phyloP scores from a whole-genome alignment of 1,139 yeast species.

The Blastobotrys elegans region DNA sequence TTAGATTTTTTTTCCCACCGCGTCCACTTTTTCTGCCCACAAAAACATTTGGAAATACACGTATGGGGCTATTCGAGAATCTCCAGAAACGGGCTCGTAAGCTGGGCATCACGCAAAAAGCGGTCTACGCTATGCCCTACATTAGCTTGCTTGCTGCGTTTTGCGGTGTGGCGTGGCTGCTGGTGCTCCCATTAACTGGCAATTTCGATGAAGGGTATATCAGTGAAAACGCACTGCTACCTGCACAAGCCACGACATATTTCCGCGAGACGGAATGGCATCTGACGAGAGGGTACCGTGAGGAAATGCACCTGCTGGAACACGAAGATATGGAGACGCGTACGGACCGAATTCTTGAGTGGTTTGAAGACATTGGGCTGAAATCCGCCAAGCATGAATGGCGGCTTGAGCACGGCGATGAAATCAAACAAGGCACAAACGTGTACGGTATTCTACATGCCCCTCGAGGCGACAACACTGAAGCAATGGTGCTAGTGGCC shows the following conservation, averaged over 20 bases:
- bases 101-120: constrained; percentile 29
- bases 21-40: neutral
- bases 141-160: constrained; percentile 58
- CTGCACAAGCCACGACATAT: constrained; percentile 89
- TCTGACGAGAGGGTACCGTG: constrained; percentile 76
- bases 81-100: constrained; percentile 30
- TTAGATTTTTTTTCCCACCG: neutral
- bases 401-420: constrained; percentile 32
- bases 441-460: constrained; percentile 85
- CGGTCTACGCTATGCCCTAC: constrained; percentile 44
- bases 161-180: constrained; percentile 61
- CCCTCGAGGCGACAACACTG: constrained; percentile 94
- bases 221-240: constrained; percentile 95
- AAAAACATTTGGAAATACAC: too few species aligned
- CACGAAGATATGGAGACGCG: constrained; percentile 34
- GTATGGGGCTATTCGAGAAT: constrained; percentile 38
- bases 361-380: constrained; percentile 72
- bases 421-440: constrained; percentile 46
- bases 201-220: constrained; percentile 79
- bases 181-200: constrained; percentile 72
- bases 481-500: constrained; percentile 84
- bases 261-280: constrained; percentile 96
- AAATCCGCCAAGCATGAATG: constrained; percentile 52
- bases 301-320: constrained; percentile 44
- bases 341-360: constrained; percentile 45